These are phyloP conservation scores for Nectriaceae sp. DNA, from an alignment of 2,329 filamentous ascomycete genomes.

Conservation along the genomic window DNA sequence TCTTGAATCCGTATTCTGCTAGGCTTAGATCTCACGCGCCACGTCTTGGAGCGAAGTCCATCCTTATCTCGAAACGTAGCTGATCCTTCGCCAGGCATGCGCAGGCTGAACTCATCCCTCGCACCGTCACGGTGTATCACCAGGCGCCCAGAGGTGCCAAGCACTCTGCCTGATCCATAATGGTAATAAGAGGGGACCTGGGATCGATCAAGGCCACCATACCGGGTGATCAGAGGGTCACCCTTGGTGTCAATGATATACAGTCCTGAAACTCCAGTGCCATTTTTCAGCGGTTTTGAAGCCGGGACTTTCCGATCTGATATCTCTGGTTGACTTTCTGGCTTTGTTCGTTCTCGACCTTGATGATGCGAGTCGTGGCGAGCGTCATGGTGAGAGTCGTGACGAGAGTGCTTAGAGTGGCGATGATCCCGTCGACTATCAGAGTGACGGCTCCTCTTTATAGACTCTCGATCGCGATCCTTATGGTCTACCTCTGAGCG, in stretches of 20 bases:
- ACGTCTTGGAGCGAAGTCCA: constrained; percentile 47
- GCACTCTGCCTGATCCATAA: constrained; percentile 65
- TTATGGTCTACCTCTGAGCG: constrained; percentile 10
- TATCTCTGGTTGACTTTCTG: constrained; percentile 3
- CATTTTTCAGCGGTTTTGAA: constrained; percentile 7
- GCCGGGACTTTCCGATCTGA: constrained; percentile 7
- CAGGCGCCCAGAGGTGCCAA: constrained; percentile 64
- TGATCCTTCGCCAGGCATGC: constrained; percentile 43
- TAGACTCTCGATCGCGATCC: constrained; percentile 20
- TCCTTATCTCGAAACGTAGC: constrained; percentile 43
- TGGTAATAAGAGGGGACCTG: constrained; percentile 72
- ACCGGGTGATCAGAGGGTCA: constrained; percentile 73
- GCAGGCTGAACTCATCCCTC: constrained; percentile 55
- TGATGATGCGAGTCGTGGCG: constrained; percentile 9
- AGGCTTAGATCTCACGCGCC: constrained; percentile 39
- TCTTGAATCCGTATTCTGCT: constrained; percentile 41
- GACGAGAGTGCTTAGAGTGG: constrained; percentile 17
- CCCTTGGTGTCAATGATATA: constrained; percentile 74
- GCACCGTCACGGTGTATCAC: constrained; percentile 68
- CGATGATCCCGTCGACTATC: constrained; percentile 17
- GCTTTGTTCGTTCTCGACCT: neutral
- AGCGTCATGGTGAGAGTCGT: constrained; percentile 14
- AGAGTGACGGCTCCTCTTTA: constrained; percentile 22
- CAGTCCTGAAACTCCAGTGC: constrained; percentile 24
- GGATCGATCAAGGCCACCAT: constrained; percentile 73